These are phyloP conservation scores for Eucalyptus guilfoylei DNA, from an alignment of 345 rosid genomes.

Conservation along the genomic window DNA sequence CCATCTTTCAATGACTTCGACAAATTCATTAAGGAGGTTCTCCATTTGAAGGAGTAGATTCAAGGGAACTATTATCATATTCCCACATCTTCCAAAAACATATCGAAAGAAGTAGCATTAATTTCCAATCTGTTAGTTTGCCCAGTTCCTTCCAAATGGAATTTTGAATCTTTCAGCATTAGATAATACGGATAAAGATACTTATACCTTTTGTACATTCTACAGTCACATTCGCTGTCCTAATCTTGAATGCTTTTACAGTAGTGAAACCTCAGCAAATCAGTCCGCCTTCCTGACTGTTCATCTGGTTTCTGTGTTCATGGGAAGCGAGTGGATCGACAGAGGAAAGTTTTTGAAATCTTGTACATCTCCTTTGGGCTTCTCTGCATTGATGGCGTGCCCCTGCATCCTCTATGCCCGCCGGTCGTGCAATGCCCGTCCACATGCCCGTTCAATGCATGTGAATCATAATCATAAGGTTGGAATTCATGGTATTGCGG, in stretches of 20 bases:
- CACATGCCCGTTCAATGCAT: not conserved
- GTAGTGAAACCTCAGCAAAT: not conserved
- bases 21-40: conserved; percentile 2
- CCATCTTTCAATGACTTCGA: not conserved
- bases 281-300: conserved; percentile 10
- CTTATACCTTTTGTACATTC: not conserved
- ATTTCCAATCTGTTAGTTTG: not conserved
- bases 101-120: not conserved
- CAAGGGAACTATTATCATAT: not conserved
- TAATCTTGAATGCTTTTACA: not conserved
- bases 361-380: not conserved
- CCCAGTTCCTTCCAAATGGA: not conserved
- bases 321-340: not conserved
- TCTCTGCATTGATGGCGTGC: not conserved
- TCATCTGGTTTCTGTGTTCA: not conserved
- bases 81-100: not conserved
- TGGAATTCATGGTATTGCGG: not conserved
- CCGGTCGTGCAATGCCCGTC: not conserved
- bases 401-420: not conserved
- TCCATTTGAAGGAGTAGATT: not conserved
- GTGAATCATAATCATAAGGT: not conserved
- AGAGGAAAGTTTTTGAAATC: not conserved
- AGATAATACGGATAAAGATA: not conserved
- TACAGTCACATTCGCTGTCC: not conserved
- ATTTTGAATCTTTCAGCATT: not conserved